Conservation (phyloP, 2,329 filamentous ascomycete genomes). For the Tolypocladium nubicola region DNA sequence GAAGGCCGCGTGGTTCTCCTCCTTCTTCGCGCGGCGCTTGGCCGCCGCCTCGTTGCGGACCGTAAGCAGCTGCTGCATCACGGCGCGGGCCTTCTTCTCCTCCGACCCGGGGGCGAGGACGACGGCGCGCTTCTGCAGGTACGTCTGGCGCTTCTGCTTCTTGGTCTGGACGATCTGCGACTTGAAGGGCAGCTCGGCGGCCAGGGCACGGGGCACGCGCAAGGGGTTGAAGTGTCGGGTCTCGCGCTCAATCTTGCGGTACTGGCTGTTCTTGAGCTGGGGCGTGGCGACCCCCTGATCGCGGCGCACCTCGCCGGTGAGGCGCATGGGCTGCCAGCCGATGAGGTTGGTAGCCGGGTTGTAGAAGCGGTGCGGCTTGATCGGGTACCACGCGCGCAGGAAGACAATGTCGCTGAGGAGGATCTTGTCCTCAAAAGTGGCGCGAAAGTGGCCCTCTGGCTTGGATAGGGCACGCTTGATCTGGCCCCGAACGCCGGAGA, state of each 20-base stretch:
- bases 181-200: slow-evolving; percentile 81
- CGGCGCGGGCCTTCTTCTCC: slow-evolving; percentile 76
- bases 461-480: slow-evolving; percentile 93
- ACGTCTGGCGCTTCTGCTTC: slow-evolving; percentile 71
- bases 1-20: slow-evolving; percentile 73
- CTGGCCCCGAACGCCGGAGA: slow-evolving; percentile 89
- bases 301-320: slow-evolving; percentile 83
- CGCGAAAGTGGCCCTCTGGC: slow-evolving; percentile 90
- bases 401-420: slow-evolving; percentile 95
- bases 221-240: slow-evolving; percentile 71
- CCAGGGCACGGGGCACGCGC: slow-evolving; percentile 66
- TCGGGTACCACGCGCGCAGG: slow-evolving; percentile 90
- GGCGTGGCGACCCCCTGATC: slow-evolving; percentile 68
- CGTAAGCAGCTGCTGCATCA: slow-evolving; percentile 89
- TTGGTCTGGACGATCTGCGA: slow-evolving; percentile 78
- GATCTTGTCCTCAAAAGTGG: slow-evolving; percentile 98
- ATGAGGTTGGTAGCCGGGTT: slow-evolving; percentile 91
- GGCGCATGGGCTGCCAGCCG: slow-evolving; percentile 86
- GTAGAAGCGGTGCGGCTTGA: slow-evolving; percentile 93
- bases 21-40: slow-evolving; percentile 76
- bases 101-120: slow-evolving; percentile 67
- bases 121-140: slow-evolving; percentile 94
- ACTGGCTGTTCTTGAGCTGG: slow-evolving; percentile 72
- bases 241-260: slow-evolving; percentile 57
- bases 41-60: slow-evolving; percentile 83